Percentiles rank a stretch among this genome's conserved stretches.
Conservation (phyloP, 495 filamentous ascomycete species). For the Penicillium arizonense region DNA sequence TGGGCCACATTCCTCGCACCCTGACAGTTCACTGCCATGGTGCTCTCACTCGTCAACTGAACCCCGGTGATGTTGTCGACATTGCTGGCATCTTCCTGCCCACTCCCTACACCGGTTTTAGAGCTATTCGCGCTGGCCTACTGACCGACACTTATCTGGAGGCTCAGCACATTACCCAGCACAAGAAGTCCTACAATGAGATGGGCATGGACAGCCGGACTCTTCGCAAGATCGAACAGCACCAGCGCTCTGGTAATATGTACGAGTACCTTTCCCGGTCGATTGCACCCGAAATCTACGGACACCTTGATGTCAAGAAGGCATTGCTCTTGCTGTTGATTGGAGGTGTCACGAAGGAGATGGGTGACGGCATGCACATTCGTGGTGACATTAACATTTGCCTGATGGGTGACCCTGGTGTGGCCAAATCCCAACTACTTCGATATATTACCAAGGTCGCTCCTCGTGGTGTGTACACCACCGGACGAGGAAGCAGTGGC, state of each 20-base stretch:
- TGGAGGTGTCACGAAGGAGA: constrained; percentile 93
- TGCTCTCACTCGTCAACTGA: constrained; percentile 76
- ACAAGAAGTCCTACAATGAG: constrained; percentile 96
- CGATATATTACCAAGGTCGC: constrained; percentile 99
- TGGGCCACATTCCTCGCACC: constrained; percentile 91
- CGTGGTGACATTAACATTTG: constrained; percentile 98
- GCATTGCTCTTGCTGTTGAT: constrained; percentile 91
- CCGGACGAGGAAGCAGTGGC: constrained; percentile 91
- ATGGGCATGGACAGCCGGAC: constrained; percentile 75
- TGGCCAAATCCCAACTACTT: constrained; percentile 95
- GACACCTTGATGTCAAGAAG: constrained; percentile 97
- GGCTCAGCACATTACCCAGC: constrained; percentile 87
- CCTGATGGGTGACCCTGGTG: constrained; percentile 98
- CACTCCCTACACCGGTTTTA: constrained; percentile 96
- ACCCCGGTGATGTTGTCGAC: constrained; percentile 92
- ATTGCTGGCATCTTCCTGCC: constrained; percentile 93
- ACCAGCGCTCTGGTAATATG: constrained; percentile 78
- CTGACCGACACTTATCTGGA: constrained; percentile 97
- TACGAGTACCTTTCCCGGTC: constrained; percentile 94
- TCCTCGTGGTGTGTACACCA: constrained; percentile 95
- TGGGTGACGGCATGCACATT: constrained; percentile 97
- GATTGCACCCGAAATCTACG: constrained; percentile 96
- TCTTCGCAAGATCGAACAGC: constrained; percentile 75
- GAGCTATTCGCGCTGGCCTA: constrained; percentile 90
- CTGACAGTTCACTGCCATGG: constrained; percentile 90